phyloP scores from a whole-genome alignment of 2,329 filamentous ascomycete genomes.

The Akanthomyces lecanii region DNA sequence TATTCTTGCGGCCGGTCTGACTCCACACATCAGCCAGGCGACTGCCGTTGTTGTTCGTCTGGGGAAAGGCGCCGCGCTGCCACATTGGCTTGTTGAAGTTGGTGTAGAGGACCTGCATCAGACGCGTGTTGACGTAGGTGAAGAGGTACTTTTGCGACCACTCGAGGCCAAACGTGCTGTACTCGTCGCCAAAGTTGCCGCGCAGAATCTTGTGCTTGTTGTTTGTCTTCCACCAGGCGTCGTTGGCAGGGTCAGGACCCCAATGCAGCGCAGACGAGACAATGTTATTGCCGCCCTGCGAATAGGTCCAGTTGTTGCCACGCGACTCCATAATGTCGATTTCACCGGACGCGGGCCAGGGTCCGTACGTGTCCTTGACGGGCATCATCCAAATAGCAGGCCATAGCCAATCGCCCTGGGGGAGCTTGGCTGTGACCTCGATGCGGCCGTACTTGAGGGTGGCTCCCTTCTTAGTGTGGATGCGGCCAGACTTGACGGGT shows the following conservation, averaged over 20 bases:
- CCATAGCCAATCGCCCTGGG: slow-evolving; percentile 81
- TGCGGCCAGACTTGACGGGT: slow-evolving; percentile 71
- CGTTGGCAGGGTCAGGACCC: slow-evolving; percentile 67
- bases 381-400: slow-evolving; percentile 92
- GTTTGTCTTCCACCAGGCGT: slow-evolving; percentile 81
- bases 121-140: slow-evolving; percentile 76
- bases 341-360: slow-evolving; percentile 76
- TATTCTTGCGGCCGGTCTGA: slow-evolving; percentile 54
- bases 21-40: slow-evolving; percentile 61
- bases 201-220: slow-evolving; percentile 71
- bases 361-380: slow-evolving; percentile 64
- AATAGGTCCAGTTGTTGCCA: slow-evolving; percentile 76
- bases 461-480: slow-evolving; percentile 68
- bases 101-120: slow-evolving; percentile 76
- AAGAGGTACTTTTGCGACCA: slow-evolving; percentile 88
- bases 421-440: slow-evolving; percentile 73
- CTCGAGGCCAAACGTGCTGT: slow-evolving; percentile 77
- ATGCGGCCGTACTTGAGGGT: slow-evolving; percentile 76
- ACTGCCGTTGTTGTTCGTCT: slow-evolving; percentile 61
- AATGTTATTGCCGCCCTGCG: slow-evolving; percentile 76
- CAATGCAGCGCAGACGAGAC: slow-evolving; percentile 76
- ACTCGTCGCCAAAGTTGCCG: slow-evolving; percentile 64
- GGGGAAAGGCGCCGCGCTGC: slow-evolving; percentile 64
- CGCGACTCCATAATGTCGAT: slow-evolving; percentile 80
- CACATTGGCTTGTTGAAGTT: slow-evolving; percentile 68